phyloP scores from a whole-genome alignment of 345 rosid species.

The Mangifera indica region DNA sequence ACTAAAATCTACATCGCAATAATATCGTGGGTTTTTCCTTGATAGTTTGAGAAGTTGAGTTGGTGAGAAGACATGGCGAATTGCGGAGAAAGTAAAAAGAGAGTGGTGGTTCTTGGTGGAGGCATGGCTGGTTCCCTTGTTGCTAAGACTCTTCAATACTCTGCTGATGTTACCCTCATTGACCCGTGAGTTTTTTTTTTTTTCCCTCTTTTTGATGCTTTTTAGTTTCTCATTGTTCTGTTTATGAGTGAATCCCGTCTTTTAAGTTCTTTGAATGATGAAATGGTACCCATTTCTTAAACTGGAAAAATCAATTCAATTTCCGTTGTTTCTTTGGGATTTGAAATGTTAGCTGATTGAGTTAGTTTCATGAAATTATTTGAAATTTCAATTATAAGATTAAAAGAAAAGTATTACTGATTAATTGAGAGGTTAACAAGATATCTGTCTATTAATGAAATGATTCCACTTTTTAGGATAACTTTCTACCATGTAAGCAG shows the following conservation, averaged over 20 bases:
- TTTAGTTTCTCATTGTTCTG: background rate
- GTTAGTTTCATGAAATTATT: too few relatives aligned
- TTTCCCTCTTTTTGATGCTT: background rate
- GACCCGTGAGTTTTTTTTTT: conserved; percentile 48
- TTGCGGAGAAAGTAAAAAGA: conserved; percentile 25
- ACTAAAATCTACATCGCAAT: too few relatives aligned
- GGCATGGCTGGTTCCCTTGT: conserved; percentile 61
- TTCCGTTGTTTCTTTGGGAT: background rate
- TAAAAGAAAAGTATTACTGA: background rate
- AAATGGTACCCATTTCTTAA: too few relatives aligned
- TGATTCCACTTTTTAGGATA: too few relatives aligned
- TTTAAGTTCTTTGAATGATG: background rate
- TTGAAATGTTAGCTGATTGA: background rate
- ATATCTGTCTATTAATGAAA: background rate
- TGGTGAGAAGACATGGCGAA: background rate
- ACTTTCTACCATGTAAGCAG: too few relatives aligned
- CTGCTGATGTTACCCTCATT: conserved; percentile 60
- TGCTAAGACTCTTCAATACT: conserved; percentile 54
- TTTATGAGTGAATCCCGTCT: background rate
- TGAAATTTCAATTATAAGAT: background rate
- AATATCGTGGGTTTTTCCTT: too few relatives aligned
- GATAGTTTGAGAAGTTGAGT: too few relatives aligned
- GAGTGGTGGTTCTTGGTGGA: conserved; percentile 60
- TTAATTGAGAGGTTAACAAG: background rate
- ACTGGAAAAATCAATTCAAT: background rate